phyloP scores from a whole-genome alignment of 2,329 filamentous ascomycete species.

The Paraconiothyrium brasiliense region DNA sequence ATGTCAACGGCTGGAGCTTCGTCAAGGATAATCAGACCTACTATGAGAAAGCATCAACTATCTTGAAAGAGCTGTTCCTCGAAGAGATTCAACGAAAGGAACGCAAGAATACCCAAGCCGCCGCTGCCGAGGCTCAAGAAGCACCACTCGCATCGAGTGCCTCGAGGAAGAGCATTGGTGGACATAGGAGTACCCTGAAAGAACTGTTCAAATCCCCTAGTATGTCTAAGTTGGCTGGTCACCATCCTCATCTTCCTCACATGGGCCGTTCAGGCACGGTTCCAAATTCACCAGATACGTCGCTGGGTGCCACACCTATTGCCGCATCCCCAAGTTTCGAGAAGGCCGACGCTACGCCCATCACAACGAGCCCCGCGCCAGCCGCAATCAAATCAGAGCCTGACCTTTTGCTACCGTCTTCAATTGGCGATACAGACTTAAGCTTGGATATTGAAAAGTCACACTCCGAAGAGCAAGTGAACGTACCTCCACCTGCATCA shows the following conservation, averaged over 20 bases:
- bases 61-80: conserved; percentile 87
- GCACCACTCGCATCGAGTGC: conserved; percentile 21
- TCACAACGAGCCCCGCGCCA: conserved; percentile 31
- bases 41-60: conserved; percentile 88
- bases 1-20: conserved; percentile 99
- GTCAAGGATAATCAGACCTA: conserved; percentile 99
- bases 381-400: conserved; percentile 41
- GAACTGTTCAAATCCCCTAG: conserved; percentile 72
- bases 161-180: conserved; percentile 46
- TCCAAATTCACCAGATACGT: conserved; percentile 58
- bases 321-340: conserved; percentile 57
- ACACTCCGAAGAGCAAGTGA: conserved; percentile 43
- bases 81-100: conserved; percentile 74
- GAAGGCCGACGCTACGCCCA: conserved; percentile 34
- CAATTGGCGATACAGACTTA: conserved; percentile 37
- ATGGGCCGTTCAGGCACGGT: conserved; percentile 46
- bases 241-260: conserved; percentile 53
- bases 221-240: conserved; percentile 66
- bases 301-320: conserved; percentile 52
- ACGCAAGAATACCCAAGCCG: conserved; percentile 53
- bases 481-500: conserved; percentile 63
- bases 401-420: conserved; percentile 41
- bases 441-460: conserved; percentile 35
- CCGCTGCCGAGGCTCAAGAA: conserved; percentile 47
- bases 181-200: conserved; percentile 61